Base-by-base conservation (phyloP, 2,329 filamentous ascomycete species). In the Apiospora kogelbergensis region DNA sequence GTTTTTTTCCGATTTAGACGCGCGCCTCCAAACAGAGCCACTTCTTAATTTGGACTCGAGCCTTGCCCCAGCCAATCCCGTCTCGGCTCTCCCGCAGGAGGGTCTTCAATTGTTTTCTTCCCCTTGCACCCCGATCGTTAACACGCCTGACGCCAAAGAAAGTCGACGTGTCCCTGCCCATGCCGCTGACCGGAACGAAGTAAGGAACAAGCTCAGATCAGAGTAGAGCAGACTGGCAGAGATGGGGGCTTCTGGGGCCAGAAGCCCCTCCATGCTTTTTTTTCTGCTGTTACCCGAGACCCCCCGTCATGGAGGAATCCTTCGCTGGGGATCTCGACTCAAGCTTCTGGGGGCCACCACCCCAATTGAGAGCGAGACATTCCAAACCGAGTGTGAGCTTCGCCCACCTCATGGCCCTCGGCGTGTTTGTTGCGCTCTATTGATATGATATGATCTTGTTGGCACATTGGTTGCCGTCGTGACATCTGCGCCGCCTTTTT, bases 21-120 rank as follows among this genome's bases (percentile, higher is more conserved):
- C 73, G 73, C 73, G 73, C 73, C 72, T 74, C 72, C 70, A 65
- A 67, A 65, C 65, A 42, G 68, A 48, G 64, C 22, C 45, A 24
- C 60, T 45, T 66, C 42, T 66, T 70, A 63, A 45, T 69, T 69
- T 69, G 65, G 68, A 42, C 30, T 26, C 48, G 22, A 41, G 42
- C 48, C 63, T 20, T 11, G 15, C 24, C 10, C 24, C 65, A 67
- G 68, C 68, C 68, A 69, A 69, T 69, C 65, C 53, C 20, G 64
- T 10, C n/a, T n/a, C 33, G 22, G 53, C 48, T 40, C 33, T 33
- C 57, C 40, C 53, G 22, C 63, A 26, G n/a, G 33, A 37, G 40
- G 22, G 26, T 24, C 63, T 64, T 42, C 44, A 45, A 33, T 44
- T 66, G 46, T 46, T 33, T 65, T 5, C 26, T 40, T 48, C 24